phyloP scores from a whole-genome alignment of 2,329 filamentous ascomycete species.

The Talaromyces funiculosus region DNA sequence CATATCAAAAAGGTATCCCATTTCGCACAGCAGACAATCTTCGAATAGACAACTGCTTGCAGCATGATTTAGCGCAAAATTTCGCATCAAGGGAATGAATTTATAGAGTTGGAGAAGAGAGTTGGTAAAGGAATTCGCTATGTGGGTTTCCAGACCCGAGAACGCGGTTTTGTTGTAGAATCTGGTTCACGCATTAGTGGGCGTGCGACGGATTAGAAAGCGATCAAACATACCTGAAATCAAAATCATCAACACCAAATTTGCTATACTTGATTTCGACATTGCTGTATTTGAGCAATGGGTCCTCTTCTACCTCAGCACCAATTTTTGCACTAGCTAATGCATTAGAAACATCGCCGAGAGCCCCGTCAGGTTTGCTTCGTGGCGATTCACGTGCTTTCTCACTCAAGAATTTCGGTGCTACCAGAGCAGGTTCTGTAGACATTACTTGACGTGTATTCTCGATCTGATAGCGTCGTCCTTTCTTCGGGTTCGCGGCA shows the following conservation, averaged over 20 bases:
- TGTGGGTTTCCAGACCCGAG: constrained; percentile 92
- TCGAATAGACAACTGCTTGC: constrained; percentile 78
- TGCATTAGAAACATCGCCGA: constrained; percentile 56
- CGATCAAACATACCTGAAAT: constrained; percentile 80
- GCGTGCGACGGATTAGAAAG: not conserved
- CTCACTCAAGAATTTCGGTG: constrained; percentile 92
- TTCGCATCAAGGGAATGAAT: constrained; percentile 82
- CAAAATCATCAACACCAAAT: constrained; percentile 98
- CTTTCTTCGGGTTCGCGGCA: constrained; percentile 67
- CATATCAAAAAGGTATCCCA: constrained; percentile 97
- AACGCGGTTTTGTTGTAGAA: constrained; percentile 93
- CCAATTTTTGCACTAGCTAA: constrained; percentile 66
- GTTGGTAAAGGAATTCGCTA: constrained; percentile 94
- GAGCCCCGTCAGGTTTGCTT: constrained; percentile 33
- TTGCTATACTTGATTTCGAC: constrained; percentile 99
- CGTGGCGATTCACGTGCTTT: constrained; percentile 64
- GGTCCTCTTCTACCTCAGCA: constrained; percentile 68
- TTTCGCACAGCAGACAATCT: constrained; percentile 81
- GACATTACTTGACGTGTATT: constrained; percentile 63
- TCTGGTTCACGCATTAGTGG: constrained; percentile 39
- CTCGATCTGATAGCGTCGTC: constrained; percentile 75
- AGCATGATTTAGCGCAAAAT: constrained; percentile 81
- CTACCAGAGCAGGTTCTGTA: constrained; percentile 56
- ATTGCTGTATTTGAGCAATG: constrained; percentile 82
- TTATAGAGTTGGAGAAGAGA: constrained; percentile 84